These are phyloP conservation scores for Saccharomycopsis guyanensis DNA, from an alignment of 805 yeast species.

Conservation along the genomic window DNA sequence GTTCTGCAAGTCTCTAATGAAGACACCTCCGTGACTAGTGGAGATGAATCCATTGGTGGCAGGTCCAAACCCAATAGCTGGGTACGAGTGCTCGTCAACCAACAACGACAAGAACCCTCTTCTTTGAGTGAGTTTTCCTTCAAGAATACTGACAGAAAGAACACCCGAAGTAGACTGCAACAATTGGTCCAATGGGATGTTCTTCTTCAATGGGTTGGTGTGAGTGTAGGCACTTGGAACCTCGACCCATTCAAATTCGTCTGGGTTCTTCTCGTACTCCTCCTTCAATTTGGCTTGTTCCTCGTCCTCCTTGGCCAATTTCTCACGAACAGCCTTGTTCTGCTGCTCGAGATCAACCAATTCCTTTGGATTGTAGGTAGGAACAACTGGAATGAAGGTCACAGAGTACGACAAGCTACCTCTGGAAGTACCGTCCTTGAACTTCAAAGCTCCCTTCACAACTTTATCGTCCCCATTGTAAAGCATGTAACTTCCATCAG, in stretches of 20 bases:
- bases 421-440: slow-evolving; percentile 33
- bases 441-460: slow-evolving; percentile 30
- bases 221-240: slow-evolving; percentile 35
- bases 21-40: slow-evolving; percentile 47
- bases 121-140: slow-evolving; percentile 42
- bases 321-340: slow-evolving; percentile 32
- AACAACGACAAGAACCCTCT: slow-evolving; percentile 49
- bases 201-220: slow-evolving; percentile 31
- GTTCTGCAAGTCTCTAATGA: slow-evolving; percentile 63
- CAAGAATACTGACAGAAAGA: slow-evolving; percentile 43
- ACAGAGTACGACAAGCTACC: slow-evolving; percentile 49
- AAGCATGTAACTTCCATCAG: slow-evolving; percentile 39
- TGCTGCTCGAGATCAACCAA: slow-evolving; percentile 38
- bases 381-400: slow-evolving; percentile 58
- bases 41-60: slow-evolving; percentile 39
- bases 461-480: slow-evolving; percentile 45
- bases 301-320: slow-evolving; percentile 29
- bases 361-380: slow-evolving; percentile 56
- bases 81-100: slow-evolving; percentile 57
- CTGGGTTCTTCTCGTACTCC: slow-evolving; percentile 48
- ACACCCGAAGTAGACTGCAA: slow-evolving; percentile 55
- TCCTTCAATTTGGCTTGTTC: slow-evolving; percentile 44
- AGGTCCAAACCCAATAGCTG: slow-evolving; percentile 47
- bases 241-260: slow-evolving; percentile 57
- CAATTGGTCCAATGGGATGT: slow-evolving; percentile 45